Conservation (phyloP, 495 filamentous ascomycete genomes). For the Massariosphaeria phaeospora region DNA sequence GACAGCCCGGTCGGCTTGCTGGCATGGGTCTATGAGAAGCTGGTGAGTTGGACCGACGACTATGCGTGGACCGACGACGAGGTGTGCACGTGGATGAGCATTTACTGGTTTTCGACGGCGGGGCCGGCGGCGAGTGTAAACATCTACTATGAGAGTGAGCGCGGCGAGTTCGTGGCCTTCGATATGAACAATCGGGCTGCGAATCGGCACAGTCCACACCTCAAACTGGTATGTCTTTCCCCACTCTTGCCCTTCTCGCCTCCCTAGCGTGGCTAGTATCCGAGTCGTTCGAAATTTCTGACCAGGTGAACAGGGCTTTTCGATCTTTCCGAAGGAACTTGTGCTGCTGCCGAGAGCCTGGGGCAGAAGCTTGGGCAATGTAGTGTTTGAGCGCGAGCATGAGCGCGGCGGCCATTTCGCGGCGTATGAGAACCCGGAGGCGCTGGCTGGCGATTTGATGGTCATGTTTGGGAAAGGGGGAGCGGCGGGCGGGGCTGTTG, state of each 20-base stretch:
- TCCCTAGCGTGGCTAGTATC: too few relatives aligned
- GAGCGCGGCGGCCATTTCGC: conserved; percentile 26
- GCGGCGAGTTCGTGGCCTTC: too few relatives aligned
- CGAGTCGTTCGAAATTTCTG: too few relatives aligned
- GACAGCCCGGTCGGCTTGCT: conserved; percentile 51
- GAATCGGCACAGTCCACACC: too few relatives aligned
- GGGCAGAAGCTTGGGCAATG: conserved; percentile 15
- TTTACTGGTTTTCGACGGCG: conserved; percentile 49
- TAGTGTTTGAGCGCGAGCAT: conserved; percentile 20
- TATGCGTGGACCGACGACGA: conserved; percentile 54
- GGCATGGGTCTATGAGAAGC: conserved; percentile 54
- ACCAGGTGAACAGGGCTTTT: conserved; percentile 14
- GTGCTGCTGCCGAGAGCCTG: conserved; percentile 12
- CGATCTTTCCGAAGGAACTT: conserved; percentile 23
- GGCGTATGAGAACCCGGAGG: conserved; percentile 15
- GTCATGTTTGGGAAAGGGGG: conserved; percentile 9
- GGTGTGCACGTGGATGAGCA: conserved; percentile 50
- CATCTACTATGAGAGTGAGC: conserved; percentile 50
- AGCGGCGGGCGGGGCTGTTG: background rate
- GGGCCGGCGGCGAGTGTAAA: conserved; percentile 47
- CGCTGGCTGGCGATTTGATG: conserved; percentile 12
- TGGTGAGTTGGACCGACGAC: conserved; percentile 47
- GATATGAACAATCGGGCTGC: too few relatives aligned
- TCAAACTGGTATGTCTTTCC: too few relatives aligned
- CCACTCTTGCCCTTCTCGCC: too few relatives aligned